Conservation (phyloP, 805 yeast genomes). For the Yamadazyma laniorum region DNA sequence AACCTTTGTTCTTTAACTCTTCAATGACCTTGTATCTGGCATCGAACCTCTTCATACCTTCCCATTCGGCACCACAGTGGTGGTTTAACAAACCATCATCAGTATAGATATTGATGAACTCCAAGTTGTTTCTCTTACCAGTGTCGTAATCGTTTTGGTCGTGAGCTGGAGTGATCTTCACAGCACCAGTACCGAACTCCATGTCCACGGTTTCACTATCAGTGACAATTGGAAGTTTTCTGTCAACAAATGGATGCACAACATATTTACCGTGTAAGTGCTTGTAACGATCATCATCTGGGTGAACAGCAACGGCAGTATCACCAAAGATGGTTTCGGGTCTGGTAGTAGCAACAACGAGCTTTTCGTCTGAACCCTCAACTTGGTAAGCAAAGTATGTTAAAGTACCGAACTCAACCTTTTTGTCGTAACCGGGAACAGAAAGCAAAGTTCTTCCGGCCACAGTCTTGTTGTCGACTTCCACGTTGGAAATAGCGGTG, state of each 20-base stretch:
- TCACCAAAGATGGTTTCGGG: slow-evolving; percentile 99
- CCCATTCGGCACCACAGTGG: slow-evolving; percentile 84
- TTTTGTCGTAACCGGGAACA: slow-evolving; percentile 88
- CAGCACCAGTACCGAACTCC: slow-evolving; percentile 99
- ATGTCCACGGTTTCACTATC: slow-evolving; percentile 95
- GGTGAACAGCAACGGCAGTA: slow-evolving; percentile 97
- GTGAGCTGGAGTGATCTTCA: slow-evolving; percentile 97
- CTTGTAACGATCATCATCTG: slow-evolving; percentile 86
- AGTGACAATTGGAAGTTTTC: slow-evolving; percentile 81
- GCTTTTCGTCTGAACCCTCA: slow-evolving; percentile 77
- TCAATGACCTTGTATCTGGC: slow-evolving; percentile 86
- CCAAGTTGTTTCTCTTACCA: slow-evolving; percentile 90
- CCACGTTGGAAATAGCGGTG: slow-evolving; percentile 94
- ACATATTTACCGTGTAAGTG: slow-evolving; percentile 94
- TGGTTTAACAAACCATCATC: slow-evolving; percentile 91
- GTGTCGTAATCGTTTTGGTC: slow-evolving; percentile 95
- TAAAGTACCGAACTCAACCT: slow-evolving; percentile 93
- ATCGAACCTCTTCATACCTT: slow-evolving; percentile 89
- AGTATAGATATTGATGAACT: slow-evolving; percentile 83
- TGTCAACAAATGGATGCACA: slow-evolving; percentile 84
- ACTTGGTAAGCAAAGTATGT: slow-evolving; percentile 94
- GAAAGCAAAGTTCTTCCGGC: slow-evolving; percentile 75
- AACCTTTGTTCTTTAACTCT: slow-evolving; percentile 59
- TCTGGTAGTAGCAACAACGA: slow-evolving; percentile 96
- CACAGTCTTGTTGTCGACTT: slow-evolving; percentile 89